phyloP scores from a whole-genome alignment of 2,329 filamentous ascomycete species.

The Sphaerulina musiva region DNA sequence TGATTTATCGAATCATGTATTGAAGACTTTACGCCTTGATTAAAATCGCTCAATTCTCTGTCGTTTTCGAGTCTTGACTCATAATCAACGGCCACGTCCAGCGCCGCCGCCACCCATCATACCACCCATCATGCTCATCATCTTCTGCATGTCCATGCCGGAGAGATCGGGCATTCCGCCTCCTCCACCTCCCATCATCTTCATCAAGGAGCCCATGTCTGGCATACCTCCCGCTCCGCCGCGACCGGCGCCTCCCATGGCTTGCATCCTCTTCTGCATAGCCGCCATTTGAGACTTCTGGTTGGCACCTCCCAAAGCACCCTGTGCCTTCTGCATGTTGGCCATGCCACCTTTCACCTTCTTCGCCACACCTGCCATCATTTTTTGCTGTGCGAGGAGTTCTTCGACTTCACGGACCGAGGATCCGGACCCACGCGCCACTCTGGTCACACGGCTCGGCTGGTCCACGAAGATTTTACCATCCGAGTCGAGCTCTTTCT shows the following conservation, averaged over 20 bases:
- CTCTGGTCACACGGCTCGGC: conserved; percentile 83
- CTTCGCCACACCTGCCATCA: conserved; percentile 99
- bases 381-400: conserved; percentile 90
- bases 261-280: conserved; percentile 92
- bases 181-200: conserved; percentile 73
- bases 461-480: conserved; percentile 92
- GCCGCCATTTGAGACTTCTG: conserved; percentile 90
- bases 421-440: conserved; percentile 84
- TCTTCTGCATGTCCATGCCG: conserved; percentile 59
- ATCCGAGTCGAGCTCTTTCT: conserved; percentile 89
- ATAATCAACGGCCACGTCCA: conserved; percentile 8
- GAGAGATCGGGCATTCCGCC: conserved; percentile 52
- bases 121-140: conserved; percentile 70
- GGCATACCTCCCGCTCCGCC: conserved; percentile 60
- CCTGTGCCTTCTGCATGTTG: conserved; percentile 91
- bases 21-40: too few species aligned
- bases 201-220: conserved; percentile 80
- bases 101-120: conserved; percentile 44
- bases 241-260: conserved; percentile 72
- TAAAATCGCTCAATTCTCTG: too few species aligned
- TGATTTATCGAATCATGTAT: background rate
- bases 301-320: conserved; percentile 83
- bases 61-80: too few species aligned
- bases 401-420: conserved; percentile 91
- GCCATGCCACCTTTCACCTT: conserved; percentile 97